Base-by-base conservation (phyloP, 73 alveolate species). In the Tetrahymena borealis region DNA sequence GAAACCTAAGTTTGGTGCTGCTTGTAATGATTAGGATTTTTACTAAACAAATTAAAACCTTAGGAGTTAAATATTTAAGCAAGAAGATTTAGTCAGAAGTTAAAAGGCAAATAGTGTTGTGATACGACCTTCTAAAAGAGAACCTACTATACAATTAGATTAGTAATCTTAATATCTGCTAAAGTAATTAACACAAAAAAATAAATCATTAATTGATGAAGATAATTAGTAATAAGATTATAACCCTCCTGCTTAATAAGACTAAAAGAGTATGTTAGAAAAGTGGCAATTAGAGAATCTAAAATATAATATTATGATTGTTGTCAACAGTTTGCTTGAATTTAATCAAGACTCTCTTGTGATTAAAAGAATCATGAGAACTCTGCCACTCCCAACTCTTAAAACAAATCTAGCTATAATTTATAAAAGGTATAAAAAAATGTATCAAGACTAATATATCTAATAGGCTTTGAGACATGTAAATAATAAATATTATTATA, bases 351-450 rank as follows among this genome's bases (percentile, higher is more conserved):
- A 95, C 41, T 90, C 94, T 31, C 91, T 90, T 10, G 96, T 94
- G 20, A 39, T 95, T 39, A 95, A 91, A 77, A 93, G 97, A 91
- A 94, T 95, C 31, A 95, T 95, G 93, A 94, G 97, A 38, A 92
- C 97, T 20, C 78, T 95, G 11, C 95, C 95, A 0, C 60, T 95
- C 3, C 95, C 90, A 77, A 95, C 94, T 9, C 37, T 95, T 16
- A 95, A 95, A 93, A 95, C 41, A 39, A 95, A 95, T 91, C 77
- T 95, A 12, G 91, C 93, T 4, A 43, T 78, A 31, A 78, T 95
- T 37, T 95, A 94, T 78, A 90, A 85, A 31, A 90, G 85, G 37
- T 94, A 93, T 32, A 92, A 93, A 37, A 79, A 93, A 16, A 32
- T 93, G 0, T 95, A 95, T 93, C 78, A 78, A 37, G 43, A 90